These are phyloP conservation scores for Penicillium desertorum DNA, from an alignment of 495 filamentous ascomycete species.

Conservation along the genomic window DNA sequence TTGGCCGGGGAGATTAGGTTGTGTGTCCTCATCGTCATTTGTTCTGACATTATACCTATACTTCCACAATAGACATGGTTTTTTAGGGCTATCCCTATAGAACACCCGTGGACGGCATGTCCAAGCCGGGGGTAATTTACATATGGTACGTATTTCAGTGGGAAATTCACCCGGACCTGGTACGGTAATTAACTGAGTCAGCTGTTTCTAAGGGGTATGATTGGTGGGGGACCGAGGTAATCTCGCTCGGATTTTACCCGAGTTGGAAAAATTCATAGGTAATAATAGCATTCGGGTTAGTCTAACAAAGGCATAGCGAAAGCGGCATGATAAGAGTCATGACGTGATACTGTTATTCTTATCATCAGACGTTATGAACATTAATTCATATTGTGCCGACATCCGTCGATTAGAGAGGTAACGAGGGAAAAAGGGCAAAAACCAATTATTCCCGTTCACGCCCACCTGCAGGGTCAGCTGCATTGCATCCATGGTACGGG, in stretches of 20 bases:
- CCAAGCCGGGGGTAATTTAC: neutral
- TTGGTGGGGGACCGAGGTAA: constrained; percentile 14
- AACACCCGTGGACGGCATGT: neutral
- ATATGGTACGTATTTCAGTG: neutral
- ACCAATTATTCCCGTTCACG: neutral
- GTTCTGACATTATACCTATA: neutral
- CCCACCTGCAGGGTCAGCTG: constrained; percentile 4
- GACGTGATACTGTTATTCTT: constrained; percentile 34
- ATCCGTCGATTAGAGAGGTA: constrained; percentile 4
- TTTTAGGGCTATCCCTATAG: neutral
- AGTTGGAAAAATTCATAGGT: constrained; percentile 14
- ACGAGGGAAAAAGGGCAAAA: neutral
- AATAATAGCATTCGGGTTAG: neutral
- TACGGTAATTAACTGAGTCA: constrained; percentile 15
- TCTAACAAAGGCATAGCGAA: constrained; percentile 15
- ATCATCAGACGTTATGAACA: constrained; percentile 10
- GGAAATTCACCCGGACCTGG: constrained; percentile 2
- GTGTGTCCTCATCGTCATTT: neutral
- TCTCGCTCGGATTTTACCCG: constrained; percentile 6
- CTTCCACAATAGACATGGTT: no score
- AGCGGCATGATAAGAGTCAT: constrained; percentile 30
- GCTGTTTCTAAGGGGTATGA: constrained; percentile 2
- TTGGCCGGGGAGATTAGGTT: constrained; percentile 1
- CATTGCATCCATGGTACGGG: constrained; percentile 17
- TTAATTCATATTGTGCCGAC: constrained; percentile 12